Percentiles rank a stretch among this genome's conserved stretches.
These are phyloP conservation scores for Fusarium globosum DNA, from an alignment of 2,329 filamentous ascomycete genomes.

Conservation along the genomic window DNA sequence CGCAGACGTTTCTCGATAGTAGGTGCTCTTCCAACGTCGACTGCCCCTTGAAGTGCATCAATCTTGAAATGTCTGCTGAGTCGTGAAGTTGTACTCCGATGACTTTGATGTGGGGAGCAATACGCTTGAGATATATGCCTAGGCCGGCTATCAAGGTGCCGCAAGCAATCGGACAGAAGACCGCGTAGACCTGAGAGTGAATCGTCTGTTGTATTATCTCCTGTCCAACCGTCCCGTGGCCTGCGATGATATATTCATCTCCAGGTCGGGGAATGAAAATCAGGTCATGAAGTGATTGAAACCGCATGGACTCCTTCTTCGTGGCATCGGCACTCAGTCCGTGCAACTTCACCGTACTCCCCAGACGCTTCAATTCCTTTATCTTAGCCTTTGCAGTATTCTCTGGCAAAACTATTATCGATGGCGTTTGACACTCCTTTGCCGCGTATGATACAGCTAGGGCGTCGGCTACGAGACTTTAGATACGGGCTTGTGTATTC, in stretches of 20 bases:
- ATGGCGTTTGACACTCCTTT: neutral
- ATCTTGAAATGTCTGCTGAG: accelerated
- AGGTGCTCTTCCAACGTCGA: neutral
- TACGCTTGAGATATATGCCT: neutral
- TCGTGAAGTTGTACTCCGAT: neutral
- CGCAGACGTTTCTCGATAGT: neutral
- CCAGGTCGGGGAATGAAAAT: accelerated
- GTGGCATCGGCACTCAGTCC: accelerated
- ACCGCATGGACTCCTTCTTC: accelerated
- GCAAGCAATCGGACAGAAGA: neutral
- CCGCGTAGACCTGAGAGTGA: accelerated
- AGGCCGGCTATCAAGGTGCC: neutral
- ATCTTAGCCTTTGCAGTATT: accelerated
- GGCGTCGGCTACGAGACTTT: neutral
- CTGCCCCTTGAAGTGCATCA: neutral
- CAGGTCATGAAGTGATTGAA: neutral
- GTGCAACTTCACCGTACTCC: neutral
- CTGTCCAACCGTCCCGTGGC: neutral
- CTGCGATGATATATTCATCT: neutral
- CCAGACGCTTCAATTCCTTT: neutral
- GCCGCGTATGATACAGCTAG: neutral
- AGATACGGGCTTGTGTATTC: neutral
- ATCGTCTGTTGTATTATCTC: neutral
- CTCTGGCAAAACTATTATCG: neutral
- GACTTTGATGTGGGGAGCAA: neutral